Conservation (phyloP, 2,329 filamentous ascomycete species). For the Apiospora marii region DNA sequence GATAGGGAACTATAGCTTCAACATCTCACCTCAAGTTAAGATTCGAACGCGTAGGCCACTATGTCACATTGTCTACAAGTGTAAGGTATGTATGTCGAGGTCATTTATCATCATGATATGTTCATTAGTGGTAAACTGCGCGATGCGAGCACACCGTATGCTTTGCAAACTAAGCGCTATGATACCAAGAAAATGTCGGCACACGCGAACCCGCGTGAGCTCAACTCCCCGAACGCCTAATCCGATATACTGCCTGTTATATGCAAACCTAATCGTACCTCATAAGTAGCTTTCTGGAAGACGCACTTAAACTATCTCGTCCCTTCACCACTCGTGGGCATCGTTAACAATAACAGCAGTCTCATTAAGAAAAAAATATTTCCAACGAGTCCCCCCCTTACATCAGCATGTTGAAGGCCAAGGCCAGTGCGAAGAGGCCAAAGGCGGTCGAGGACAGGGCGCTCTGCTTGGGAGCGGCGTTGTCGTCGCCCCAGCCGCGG, state of each 20-base stretch:
- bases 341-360: background rate
- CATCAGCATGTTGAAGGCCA: background rate
- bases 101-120: background rate
- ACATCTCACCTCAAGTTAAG: background rate
- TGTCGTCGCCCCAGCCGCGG: conserved; percentile 51
- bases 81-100: too few relatives aligned
- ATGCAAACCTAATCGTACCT: background rate
- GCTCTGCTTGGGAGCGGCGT: conserved; percentile 36
- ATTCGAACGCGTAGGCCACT: too few relatives aligned
- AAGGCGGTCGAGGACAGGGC: conserved; percentile 16
- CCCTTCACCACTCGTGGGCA: background rate
- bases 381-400: background rate
- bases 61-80: too few relatives aligned
- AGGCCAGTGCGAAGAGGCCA: background rate
- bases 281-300: background rate
- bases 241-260: background rate
- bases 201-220: background rate
- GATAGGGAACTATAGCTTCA: background rate
- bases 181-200: conserved; percentile 4
- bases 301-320: background rate
- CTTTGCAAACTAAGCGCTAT: background rate
- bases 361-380: background rate
- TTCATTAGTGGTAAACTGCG: conserved; percentile 1
- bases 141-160: background rate
- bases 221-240: background rate